Conservation (phyloP, 441 rosid species). For the Populus hybrid region DNA sequence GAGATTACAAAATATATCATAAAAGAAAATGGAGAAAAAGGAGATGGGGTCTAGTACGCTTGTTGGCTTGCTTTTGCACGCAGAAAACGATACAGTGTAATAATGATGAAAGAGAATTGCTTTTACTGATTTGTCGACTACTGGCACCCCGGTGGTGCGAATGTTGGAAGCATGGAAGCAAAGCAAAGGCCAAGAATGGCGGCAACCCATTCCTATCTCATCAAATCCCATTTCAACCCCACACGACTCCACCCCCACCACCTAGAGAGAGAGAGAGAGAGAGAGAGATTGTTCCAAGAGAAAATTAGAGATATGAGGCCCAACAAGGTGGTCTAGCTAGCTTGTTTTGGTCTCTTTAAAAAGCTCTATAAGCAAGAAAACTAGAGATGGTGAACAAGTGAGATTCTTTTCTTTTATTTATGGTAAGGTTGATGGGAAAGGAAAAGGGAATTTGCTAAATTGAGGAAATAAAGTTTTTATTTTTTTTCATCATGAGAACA, state of each 20-base stretch:
- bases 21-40: not conserved
- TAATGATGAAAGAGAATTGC: slow-evolving; percentile 22
- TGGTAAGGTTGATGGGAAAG: not conserved
- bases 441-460: not conserved
- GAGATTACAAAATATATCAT: no score
- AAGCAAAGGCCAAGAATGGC: slow-evolving; percentile 49
- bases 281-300: not conserved
- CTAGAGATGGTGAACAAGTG: not conserved
- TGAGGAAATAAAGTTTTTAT: not conserved
- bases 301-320: not conserved
- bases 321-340: not conserved
- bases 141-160: slow-evolving; percentile 38
- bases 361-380: not conserved
- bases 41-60: slow-evolving; percentile 7
- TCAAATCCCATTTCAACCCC: no score
- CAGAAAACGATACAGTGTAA: slow-evolving; percentile 28
- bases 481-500: not conserved
- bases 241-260: no score
- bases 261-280: not conserved
- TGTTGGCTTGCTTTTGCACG: slow-evolving; percentile 19
- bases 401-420: not conserved
- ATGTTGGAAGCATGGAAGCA: slow-evolving; percentile 91
- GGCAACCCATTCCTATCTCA: slow-evolving; percentile 21
- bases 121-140: slow-evolving; percentile 43
- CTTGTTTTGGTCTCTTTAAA: not conserved